phyloP scores from a whole-genome alignment of 1,284 basidiomycete genomes.

The Pseudozyma hubeiensis region DNA sequence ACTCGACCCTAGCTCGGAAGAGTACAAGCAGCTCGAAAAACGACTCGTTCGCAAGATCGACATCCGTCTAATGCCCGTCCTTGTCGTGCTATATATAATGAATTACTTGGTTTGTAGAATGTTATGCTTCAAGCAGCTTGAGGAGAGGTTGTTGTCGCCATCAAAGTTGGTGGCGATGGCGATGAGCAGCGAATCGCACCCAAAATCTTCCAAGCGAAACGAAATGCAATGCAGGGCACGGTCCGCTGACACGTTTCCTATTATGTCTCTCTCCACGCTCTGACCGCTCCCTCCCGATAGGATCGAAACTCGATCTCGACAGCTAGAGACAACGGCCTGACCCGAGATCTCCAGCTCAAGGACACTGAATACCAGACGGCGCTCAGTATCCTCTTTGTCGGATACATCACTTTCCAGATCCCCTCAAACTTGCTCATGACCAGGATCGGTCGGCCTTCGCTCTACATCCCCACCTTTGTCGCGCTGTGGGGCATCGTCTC shows the following conservation, averaged over 20 bases:
- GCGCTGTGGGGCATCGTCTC: slow-evolving; percentile 59
- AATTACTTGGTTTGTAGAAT: too few relatives aligned
- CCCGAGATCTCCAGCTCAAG: slow-evolving; percentile 61
- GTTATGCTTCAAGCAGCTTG: too few relatives aligned
- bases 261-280: background rate
- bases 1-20: slow-evolving; percentile 35
- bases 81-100: slow-evolving; percentile 15
- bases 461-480: slow-evolving; percentile 58
- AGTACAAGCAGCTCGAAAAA: slow-evolving; percentile 39
- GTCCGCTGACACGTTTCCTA: background rate
- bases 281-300: background rate
- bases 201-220: too few relatives aligned
- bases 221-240: background rate
- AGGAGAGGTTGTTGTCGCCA: too few relatives aligned
- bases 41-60: slow-evolving; percentile 54
- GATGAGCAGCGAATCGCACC: too few relatives aligned
- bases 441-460: slow-evolving; percentile 59
- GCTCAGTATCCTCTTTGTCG: slow-evolving; percentile 80
- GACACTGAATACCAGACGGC: slow-evolving; percentile 71
- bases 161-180: too few relatives aligned
- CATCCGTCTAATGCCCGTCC: slow-evolving; percentile 31
- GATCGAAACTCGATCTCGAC: slow-evolving; percentile 31
- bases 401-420: slow-evolving; percentile 83
- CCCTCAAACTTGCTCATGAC: slow-evolving; percentile 72
- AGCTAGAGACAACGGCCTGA: slow-evolving; percentile 47